Evolutionary conservation across 345 rosid species (phyloP).

Genomic region (Salix viminalis): DNA sequence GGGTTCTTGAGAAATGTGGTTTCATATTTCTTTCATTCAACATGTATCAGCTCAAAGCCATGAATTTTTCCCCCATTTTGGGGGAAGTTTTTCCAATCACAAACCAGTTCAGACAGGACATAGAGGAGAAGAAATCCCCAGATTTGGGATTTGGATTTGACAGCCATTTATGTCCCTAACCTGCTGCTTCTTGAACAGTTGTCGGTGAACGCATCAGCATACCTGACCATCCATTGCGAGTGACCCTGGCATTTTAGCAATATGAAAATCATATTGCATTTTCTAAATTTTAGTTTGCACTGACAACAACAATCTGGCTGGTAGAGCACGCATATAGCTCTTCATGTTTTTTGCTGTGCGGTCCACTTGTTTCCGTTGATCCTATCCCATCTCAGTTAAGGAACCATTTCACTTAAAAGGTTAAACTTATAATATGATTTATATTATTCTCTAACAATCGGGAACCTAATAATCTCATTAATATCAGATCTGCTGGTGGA

Average conservation of each 20-base stretch:
- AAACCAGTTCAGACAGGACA: neutral
- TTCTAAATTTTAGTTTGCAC: neutral
- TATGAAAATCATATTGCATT: neutral
- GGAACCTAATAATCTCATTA: neutral
- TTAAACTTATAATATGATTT: too few relatives aligned
- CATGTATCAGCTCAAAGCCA: too few relatives aligned
- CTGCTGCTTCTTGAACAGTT: neutral
- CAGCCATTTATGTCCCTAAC: neutral
- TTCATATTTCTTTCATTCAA: too few relatives aligned
- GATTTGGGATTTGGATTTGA: neutral
- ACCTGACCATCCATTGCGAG: too few relatives aligned
- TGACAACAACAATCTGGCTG: neutral
- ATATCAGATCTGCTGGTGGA: neutral
- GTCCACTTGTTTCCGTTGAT: neutral
- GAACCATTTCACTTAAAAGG: too few relatives aligned
- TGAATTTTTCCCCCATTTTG: too few relatives aligned
- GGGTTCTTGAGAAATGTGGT: neutral
- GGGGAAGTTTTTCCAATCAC: too few relatives aligned
- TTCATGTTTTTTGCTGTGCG: neutral
- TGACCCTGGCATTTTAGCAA: neutral
- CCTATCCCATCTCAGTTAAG: neutral
- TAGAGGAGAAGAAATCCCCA: neutral
- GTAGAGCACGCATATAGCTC: neutral
- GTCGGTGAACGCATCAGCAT: neutral
- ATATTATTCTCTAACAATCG: too few relatives aligned